Evolutionary conservation across 202 grass and related monocot species (phyloP), one percentile per base, ranked within the genome.

Genomic region (Elaeis oleifera): DNA sequence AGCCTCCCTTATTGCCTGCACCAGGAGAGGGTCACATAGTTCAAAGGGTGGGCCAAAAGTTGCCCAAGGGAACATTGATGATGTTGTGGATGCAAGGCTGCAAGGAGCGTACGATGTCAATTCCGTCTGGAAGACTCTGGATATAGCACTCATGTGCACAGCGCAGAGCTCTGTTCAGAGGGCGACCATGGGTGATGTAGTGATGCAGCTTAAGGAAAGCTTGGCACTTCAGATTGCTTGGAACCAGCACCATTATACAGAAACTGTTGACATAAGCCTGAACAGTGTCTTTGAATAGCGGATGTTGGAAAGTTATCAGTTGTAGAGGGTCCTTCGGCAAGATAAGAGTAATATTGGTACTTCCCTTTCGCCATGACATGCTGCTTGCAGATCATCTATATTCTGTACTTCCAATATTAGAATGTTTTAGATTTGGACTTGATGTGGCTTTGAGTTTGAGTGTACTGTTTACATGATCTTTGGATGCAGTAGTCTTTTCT

Each of bases 61-160:
- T 15, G 50, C 25, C 19, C 25, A 4, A 51, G 65, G 28, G 8
- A 9, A 36, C 13, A 59, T 76, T 1, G 49, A 55, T n/a, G 23
- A 50, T 22, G 28, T 76, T 3, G 50, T 57, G 7, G 74, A 69
- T 54, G 19, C 50, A 48, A 68, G 19, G 64, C 25, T 76, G 50
- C 56, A 49, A 16, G 50, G 55, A 5, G 27, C 3, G 8, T 62
- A 56, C 16, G 50, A 68, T 19, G 5, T 54, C 16, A 68, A 27
- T 49, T 76, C 74, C 23, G 48, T 69, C 21, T 61, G 64, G 73
- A 69, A 67, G 54, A 36, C 39, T 29, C 49, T 56, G 13, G 62
- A 67, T 23, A 9, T 55, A 61, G 63, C 74, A 16, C 2, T 76
- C 4, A 18, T 15, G 3, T 68, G 64, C 56, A 68, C 50, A 0